Conservation (phyloP, 768 basidiomycete species). For the Kwoniella bestiolae region DNA sequence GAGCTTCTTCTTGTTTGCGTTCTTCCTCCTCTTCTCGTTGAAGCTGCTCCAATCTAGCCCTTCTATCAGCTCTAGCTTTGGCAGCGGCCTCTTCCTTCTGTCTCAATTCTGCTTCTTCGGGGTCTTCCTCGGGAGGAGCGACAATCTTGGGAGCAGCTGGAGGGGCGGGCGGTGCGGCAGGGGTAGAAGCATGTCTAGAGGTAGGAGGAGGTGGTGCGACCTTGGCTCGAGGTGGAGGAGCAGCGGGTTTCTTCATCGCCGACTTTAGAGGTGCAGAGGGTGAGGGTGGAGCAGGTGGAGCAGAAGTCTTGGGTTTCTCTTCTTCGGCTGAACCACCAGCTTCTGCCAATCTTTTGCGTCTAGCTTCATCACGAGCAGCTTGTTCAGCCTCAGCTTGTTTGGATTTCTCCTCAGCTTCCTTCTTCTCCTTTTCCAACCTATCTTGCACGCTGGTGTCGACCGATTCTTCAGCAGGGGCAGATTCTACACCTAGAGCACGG, state of each 20-base stretch:
- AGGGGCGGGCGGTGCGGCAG: conserved; percentile 56
- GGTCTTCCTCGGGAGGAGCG: conserved; percentile 64
- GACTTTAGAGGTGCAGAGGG: conserved; percentile 59
- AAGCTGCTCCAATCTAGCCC: conserved; percentile 63
- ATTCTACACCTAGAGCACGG: conserved; percentile 76
- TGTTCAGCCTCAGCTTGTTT: conserved; percentile 77
- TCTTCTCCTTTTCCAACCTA: conserved; percentile 79
- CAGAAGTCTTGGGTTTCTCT: conserved; percentile 57
- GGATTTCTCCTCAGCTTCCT: conserved; percentile 86
- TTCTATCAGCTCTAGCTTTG: conserved; percentile 70
- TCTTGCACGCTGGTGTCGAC: conserved; percentile 84
- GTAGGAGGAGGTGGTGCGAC: conserved; percentile 25
- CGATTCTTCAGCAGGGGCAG: conserved; percentile 41
- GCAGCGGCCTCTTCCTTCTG: conserved; percentile 72
- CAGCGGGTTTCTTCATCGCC: conserved; percentile 59
- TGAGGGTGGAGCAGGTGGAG: conserved; percentile 56
- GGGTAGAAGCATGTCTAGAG: conserved; percentile 11
- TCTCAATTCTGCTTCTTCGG: conserved; percentile 73
- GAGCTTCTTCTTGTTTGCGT: conserved; percentile 63
- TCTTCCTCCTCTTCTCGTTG: conserved; percentile 74
- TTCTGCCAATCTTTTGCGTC: conserved; percentile 73
- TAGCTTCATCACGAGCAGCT: conserved; percentile 73
- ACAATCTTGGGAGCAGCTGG: conserved; percentile 54
- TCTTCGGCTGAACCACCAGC: conserved; percentile 60
- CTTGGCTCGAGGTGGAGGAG: conserved; percentile 56